A percentile compares a stretch with the other conserved stretches of the same genome.
Evolutionary conservation across 176 grass and related monocot genomes (phyloP).

Genomic region (Triticum turgidum): DNA sequence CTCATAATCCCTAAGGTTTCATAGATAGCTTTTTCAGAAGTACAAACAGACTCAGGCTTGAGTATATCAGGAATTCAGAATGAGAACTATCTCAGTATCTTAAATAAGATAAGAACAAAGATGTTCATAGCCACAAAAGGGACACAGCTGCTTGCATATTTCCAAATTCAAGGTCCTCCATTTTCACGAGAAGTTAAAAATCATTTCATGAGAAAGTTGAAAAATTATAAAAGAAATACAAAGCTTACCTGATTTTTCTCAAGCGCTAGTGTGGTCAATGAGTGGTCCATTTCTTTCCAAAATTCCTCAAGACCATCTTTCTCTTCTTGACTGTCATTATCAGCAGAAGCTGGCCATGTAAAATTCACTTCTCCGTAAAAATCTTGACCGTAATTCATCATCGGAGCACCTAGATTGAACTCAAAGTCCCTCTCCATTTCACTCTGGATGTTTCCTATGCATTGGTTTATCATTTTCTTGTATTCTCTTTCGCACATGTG

Average conservation of each 20-base stretch:
- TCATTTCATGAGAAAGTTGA: not conserved
- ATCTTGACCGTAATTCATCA: not conserved
- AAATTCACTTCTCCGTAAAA: slow-evolving; percentile 62
- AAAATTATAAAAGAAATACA: slow-evolving; percentile 11
- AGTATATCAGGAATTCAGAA: not conserved
- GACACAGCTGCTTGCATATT: slow-evolving; percentile 7
- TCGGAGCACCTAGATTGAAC: slow-evolving; percentile 24
- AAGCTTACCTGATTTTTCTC: slow-evolving; percentile 65
- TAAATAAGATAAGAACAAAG: slow-evolving; percentile 5
- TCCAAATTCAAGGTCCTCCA: slow-evolving; percentile 2
- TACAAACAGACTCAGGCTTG: not conserved
- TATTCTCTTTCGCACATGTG: slow-evolving; percentile 36
- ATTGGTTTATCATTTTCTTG: slow-evolving; percentile 65
- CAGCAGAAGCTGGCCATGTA: slow-evolving; percentile 51
- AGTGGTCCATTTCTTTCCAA: slow-evolving; percentile 89
- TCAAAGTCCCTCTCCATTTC: slow-evolving; percentile 60
- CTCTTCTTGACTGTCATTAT: slow-evolving; percentile 37
- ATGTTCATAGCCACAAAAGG: not conserved
- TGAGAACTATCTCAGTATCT: not conserved
- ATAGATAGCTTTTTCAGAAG: not conserved
- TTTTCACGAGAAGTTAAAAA: not conserved
- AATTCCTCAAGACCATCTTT: slow-evolving; percentile 68
- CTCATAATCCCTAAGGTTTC: not conserved
- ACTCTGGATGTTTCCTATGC: slow-evolving; percentile 64
- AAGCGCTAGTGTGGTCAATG: slow-evolving; percentile 54